These are phyloP conservation scores for Dictyostelium purpureum DNA, from an alignment of 78 protist genomes.

Conservation along the genomic window DNA sequence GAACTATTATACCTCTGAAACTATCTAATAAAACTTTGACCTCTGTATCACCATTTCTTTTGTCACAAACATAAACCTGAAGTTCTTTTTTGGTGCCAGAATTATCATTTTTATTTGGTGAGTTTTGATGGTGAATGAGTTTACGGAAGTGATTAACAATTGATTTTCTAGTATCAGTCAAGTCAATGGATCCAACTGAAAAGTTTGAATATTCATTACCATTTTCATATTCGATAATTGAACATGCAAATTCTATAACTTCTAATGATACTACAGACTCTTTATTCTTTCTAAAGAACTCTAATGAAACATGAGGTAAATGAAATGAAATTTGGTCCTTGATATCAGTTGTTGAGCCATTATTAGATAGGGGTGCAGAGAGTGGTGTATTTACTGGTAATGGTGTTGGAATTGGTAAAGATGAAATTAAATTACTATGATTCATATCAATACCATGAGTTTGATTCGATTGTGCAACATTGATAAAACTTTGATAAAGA, in stretches of 20 bases:
- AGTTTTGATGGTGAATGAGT: slow-evolving; percentile 1
- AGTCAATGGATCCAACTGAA: slow-evolving; percentile 10
- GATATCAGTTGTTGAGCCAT: background rate
- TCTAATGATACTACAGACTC: slow-evolving; percentile 69
- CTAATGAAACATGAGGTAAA: slow-evolving; percentile 53
- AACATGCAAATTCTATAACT: slow-evolving; percentile 35
- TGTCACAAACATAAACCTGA: slow-evolving; percentile 12
- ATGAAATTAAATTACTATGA: background rate
- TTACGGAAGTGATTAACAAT: slow-evolving; percentile 33
- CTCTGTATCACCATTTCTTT: slow-evolving; percentile 46
- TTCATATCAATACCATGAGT: background rate
- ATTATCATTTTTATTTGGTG: background rate
- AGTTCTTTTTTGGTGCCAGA: slow-evolving; percentile 35
- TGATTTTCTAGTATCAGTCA: slow-evolving; percentile 58
- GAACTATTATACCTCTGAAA: slow-evolving; percentile 36
- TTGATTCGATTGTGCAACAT: background rate
- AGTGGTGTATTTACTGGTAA: background rate
- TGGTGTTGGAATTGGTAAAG: background rate
- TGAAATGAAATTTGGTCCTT: slow-evolving; percentile 50
- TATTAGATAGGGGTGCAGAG: background rate
- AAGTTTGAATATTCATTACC: slow-evolving; percentile 22
- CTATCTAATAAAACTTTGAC: slow-evolving; percentile 26
- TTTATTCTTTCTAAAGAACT: slow-evolving; percentile 58
- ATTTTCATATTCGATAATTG: slow-evolving; percentile 42
- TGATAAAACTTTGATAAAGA: slow-evolving; percentile 4